Conservation (phyloP, 768 basidiomycete genomes). For the Lanmaoa rubissima region DNA sequence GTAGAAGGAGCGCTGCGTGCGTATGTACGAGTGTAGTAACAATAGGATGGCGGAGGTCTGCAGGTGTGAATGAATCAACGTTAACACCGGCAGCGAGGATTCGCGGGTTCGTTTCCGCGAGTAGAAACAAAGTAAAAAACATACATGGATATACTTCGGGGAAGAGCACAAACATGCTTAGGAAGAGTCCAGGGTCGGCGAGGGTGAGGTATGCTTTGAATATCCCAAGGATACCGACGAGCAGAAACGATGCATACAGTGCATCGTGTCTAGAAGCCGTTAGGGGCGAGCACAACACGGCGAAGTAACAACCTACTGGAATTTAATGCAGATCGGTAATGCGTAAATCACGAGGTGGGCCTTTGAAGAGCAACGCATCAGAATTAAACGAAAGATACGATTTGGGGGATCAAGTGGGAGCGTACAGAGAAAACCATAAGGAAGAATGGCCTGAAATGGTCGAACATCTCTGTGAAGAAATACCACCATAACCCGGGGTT, state of each 20-base stretch:
- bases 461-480: constrained; percentile 99
- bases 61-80: neutral
- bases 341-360: constrained; percentile 83
- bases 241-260: constrained; percentile 72
- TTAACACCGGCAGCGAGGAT: neutral
- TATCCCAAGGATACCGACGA: constrained; percentile 72
- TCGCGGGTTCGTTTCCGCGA: neutral
- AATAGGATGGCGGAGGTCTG: constrained; percentile 84
- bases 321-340: constrained; percentile 82
- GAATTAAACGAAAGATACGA: neutral
- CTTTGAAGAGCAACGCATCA: constrained; percentile 35
- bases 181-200: constrained; percentile 83
- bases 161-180: constrained; percentile 77
- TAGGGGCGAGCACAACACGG: neutral
- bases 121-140: constrained; percentile 29
- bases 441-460: constrained; percentile 95
- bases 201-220: constrained; percentile 94
- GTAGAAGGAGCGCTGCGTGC: constrained; percentile 82
- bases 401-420: neutral
- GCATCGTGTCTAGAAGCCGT: constrained; percentile 65
- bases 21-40: constrained; percentile 80
- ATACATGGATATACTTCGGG: constrained; percentile 81
- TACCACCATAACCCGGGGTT: constrained; percentile 98
- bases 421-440: constrained; percentile 89
- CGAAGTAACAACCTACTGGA: constrained; percentile 53